phyloP scores from a whole-genome alignment of 495 filamentous ascomycete genomes.

The Aspergillus baeticus region DNA sequence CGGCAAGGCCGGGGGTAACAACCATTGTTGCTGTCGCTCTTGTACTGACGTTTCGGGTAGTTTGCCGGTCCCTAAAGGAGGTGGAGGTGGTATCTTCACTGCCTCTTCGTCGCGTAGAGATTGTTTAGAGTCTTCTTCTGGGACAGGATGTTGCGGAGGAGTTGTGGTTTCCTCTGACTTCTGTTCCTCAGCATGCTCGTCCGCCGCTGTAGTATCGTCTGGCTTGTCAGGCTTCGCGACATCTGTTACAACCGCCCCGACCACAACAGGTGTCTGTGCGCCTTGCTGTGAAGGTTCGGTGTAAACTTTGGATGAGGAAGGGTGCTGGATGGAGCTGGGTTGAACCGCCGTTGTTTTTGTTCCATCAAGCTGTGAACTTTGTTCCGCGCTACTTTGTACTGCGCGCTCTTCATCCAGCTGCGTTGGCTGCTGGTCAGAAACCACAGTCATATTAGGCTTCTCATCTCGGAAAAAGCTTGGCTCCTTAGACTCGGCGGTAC shows the following conservation, averaged over 20 bases:
- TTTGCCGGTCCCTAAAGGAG: conserved; percentile 51
- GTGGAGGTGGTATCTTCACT: conserved; percentile 50
- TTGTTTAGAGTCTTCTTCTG: conserved; percentile 24
- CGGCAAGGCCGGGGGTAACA: conserved; percentile 76
- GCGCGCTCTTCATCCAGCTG: conserved; percentile 35
- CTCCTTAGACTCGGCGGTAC: conserved; percentile 57
- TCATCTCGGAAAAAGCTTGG: conserved; percentile 48
- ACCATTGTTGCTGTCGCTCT: conserved; percentile 60
- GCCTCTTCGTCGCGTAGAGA: conserved; percentile 31
- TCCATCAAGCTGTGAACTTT: conserved; percentile 28
- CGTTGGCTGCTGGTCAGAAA: conserved; percentile 31
- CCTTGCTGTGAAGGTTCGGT: conserved; percentile 5
- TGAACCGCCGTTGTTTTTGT: conserved; percentile 15
- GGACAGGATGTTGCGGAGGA: conserved; percentile 13
- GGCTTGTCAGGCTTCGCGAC: conserved; percentile 8
- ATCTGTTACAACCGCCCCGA: background rate
- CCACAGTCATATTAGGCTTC: conserved; percentile 41
- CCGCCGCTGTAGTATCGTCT: conserved; percentile 9
- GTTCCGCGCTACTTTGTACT: conserved; percentile 9
- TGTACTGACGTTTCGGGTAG: conserved; percentile 28
- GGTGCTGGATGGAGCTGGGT: conserved; percentile 14
- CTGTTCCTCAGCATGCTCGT: conserved; percentile 7
- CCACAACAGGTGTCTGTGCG: background rate
- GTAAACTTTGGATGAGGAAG: conserved; percentile 9
- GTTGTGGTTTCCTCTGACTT: conserved; percentile 11